These are phyloP conservation scores for Hamigera avellanea DNA, from an alignment of 495 filamentous ascomycete genomes.

Conservation along the genomic window DNA sequence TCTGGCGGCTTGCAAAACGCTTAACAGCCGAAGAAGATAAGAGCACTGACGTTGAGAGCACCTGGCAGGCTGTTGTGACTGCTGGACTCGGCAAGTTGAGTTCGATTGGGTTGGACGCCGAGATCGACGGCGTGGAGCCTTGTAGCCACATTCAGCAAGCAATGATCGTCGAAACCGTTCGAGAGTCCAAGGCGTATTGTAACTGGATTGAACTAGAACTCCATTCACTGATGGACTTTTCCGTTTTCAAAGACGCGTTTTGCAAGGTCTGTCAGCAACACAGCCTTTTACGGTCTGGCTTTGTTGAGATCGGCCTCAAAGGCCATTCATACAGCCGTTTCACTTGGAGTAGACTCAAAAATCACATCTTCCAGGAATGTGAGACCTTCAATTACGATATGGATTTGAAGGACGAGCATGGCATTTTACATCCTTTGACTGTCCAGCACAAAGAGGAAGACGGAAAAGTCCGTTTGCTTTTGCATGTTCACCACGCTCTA, in stretches of 20 bases:
- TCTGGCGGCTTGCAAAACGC: conserved; percentile 11
- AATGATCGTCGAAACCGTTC: conserved; percentile 63
- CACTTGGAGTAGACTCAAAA: conserved; percentile 40
- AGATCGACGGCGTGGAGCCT: conserved; percentile 41
- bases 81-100: conserved; percentile 13
- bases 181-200: conserved; percentile 47
- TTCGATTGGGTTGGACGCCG: conserved; percentile 9
- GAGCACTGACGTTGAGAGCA: conserved; percentile 7
- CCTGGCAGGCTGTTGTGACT: conserved; percentile 12
- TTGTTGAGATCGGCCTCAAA: conserved; percentile 34
- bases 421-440: conserved; percentile 47
- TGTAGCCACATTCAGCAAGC: conserved; percentile 62
- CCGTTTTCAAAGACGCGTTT: conserved; percentile 34
- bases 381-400: conserved; percentile 17
- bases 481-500: conserved; percentile 59
- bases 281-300: conserved; percentile 60
- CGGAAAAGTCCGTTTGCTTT: conserved; percentile 20
- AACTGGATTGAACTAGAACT: conserved; percentile 60
- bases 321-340: conserved; percentile 46
- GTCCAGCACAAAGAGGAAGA: conserved; percentile 32
- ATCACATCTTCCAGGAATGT: conserved; percentile 29
- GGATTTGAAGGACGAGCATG: conserved; percentile 12
- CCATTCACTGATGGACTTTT: conserved; percentile 10
- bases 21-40: conserved; percentile 3
- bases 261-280: conserved; percentile 38